Base-by-base conservation (phyloP, 2,329 filamentous ascomycete species). In the Venturia carpophila region DNA sequence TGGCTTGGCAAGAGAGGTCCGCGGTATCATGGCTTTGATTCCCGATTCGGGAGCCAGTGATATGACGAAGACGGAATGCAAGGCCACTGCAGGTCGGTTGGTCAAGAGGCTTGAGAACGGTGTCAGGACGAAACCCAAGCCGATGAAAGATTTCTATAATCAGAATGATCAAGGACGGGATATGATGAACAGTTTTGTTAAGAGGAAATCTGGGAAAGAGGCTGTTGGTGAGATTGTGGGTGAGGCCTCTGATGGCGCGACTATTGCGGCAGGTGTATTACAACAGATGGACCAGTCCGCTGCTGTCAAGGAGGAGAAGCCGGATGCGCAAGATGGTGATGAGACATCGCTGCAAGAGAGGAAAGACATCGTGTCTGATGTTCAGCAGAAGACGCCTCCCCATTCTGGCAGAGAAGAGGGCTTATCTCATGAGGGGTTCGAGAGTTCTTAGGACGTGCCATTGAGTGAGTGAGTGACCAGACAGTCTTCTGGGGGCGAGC, bases 81-180 rank as follows among this genome's bases (percentile, higher is more conserved):
- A 96, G 75, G 86, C 86, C 64, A 81, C 83, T 13, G 80, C 96
- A 47, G 89, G 95, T 70, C 82, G 86, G 66, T 77, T 96, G n/a
- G 83, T 87, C 66, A 86, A 89, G 70, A 84, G 92, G 65, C 79
- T 97, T 17, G 77, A 86, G 60, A 86, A 88, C 72, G 83, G 84
- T 2, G 87, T 93, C 60, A 82, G 91, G 61, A 89, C 89, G 13
- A 83, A 82, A 69, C 69, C 68, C 63, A 72, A 71, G 69, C 52
- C 52, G 30, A 30, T 19, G 15, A 58, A 37, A 27, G 52, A 58
- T 58, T 58, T n/a, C 6, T 58, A 58, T 5, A n/a, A n/a, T 7
- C 30, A 24, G 52, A 58, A 58, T n/a, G 52, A 58, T 4, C 52
- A 58, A 15, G 52, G 52, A 37, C 27, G 27, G 52, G 13, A 19